Percentiles rank a stretch among this genome's conserved stretches.
Conservation (phyloP, 495 filamentous ascomycete species). For the Thermochaetoides thermophila region DNA sequence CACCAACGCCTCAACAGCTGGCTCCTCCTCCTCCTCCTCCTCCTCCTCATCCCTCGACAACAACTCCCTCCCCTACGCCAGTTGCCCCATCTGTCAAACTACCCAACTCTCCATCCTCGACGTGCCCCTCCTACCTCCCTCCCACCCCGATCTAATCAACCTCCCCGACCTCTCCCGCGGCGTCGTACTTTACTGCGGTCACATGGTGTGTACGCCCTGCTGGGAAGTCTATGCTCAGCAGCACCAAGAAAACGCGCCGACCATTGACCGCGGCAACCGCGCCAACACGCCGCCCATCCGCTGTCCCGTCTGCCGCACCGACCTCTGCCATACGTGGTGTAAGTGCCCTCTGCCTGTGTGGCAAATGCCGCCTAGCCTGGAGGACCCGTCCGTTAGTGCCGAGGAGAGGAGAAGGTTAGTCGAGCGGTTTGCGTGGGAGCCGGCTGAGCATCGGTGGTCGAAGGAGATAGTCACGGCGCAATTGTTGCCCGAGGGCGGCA, state of each 20-base stretch:
- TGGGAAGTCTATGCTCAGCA: not conserved
- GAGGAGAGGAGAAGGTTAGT: no score
- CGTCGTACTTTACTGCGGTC: not conserved
- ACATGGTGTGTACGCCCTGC: slow-evolving; percentile 1
- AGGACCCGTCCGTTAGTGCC: no score
- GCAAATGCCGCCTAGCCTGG: not conserved
- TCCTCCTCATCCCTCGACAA: no score
- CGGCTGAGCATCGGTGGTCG: no score
- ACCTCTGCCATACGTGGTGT: not conserved
- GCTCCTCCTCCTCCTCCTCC: no score
- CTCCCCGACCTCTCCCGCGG: not conserved
- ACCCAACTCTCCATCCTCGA: slow-evolving; percentile 1
- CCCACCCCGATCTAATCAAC: not conserved
- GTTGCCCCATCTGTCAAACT: not conserved
- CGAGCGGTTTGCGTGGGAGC: no score
- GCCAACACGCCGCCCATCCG: not conserved
- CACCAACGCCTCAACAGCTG: no score
- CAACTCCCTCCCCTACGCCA: not conserved
- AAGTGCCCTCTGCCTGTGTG: not conserved
- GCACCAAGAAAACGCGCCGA: no score
- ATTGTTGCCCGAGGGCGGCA: no score
- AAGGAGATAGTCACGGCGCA: no score
- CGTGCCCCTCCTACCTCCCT: not conserved
- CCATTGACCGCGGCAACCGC: no score
- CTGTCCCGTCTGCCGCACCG: not conserved